Evolutionary conservation across 1,284 basidiomycete genomes (phyloP).

Genomic region (Phellopilus nigrolimitatus): DNA sequence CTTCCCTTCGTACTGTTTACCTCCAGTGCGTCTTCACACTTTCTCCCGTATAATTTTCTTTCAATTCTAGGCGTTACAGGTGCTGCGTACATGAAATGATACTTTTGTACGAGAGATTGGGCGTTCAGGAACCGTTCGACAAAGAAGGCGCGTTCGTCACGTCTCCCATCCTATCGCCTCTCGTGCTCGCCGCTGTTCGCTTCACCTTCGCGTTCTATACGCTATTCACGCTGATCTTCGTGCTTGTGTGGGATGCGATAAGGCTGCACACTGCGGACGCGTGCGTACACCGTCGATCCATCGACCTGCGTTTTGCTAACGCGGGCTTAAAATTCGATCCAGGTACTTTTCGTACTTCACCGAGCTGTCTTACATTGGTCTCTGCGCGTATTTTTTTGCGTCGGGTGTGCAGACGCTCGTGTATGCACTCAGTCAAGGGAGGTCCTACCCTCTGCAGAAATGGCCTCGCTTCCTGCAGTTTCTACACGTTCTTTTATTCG

Average conservation of each 20-base stretch:
- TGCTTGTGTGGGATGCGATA: conserved; percentile 37
- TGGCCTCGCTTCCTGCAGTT: conserved; percentile 56
- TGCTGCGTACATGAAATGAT: conserved; percentile 7
- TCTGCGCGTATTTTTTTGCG: conserved; percentile 59
- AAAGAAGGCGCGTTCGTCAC: conserved; percentile 48
- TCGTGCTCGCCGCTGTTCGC: conserved; percentile 43
- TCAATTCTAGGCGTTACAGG: not conserved
- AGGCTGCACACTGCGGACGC: conserved; percentile 26
- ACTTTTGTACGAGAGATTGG: conserved; percentile 18
- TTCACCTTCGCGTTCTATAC: conserved; percentile 50
- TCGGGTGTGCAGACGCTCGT: conserved; percentile 48
- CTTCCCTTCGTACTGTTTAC: no score
- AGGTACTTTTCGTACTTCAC: conserved; percentile 67
- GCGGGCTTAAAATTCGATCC: conserved; percentile 1
- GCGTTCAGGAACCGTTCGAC: conserved; percentile 46
- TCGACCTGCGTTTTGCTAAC: no score
- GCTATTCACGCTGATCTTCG: conserved; percentile 41
- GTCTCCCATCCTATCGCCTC: conserved; percentile 49
- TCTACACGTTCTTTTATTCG: conserved; percentile 49
- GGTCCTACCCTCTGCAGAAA: conserved; percentile 49
- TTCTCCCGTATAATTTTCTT: no score
- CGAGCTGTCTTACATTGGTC: conserved; percentile 54
- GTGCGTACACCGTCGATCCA: conserved; percentile 18
- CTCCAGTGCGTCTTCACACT: no score
- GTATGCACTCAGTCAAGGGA: conserved; percentile 34